Evolutionary conservation across 2,329 filamentous ascomycete genomes (phyloP).

Genomic region (Rugonectria rugulosa): DNA sequence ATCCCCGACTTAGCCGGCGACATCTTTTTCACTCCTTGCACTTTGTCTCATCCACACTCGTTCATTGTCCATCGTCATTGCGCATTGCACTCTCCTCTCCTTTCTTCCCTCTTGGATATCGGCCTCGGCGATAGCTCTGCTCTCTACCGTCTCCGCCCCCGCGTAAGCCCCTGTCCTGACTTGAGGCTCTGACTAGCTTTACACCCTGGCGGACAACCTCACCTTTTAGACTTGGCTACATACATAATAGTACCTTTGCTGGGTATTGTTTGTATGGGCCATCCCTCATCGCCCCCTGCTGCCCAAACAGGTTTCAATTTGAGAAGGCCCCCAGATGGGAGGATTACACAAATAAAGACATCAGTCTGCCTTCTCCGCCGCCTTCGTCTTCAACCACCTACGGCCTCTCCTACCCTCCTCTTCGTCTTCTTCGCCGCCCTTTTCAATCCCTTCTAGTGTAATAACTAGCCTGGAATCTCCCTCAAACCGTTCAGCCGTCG

Average conservation of each 20-base stretch:
- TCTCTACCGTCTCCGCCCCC: not conserved
- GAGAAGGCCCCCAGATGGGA: not conserved
- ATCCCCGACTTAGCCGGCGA: slow-evolving; percentile 7
- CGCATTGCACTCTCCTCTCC: too few relatives aligned
- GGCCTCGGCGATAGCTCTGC: not conserved
- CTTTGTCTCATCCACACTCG: not conserved
- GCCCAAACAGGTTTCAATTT: not conserved
- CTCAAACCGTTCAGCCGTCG: slow-evolving; percentile 18
- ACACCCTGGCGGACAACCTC: not conserved
- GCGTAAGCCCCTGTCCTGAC: not conserved
- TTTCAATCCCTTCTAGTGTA: not conserved
- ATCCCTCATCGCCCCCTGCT: not conserved
- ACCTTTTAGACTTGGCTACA: not conserved
- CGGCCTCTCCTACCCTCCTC: not conserved
- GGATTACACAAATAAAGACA: not conserved
- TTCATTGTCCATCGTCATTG: not conserved
- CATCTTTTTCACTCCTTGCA: not conserved
- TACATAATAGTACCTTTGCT: not conserved
- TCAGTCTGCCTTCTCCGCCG: not conserved
- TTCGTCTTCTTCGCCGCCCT: not conserved
- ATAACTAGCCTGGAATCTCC: slow-evolving; percentile 13
- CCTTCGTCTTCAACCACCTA: not conserved
- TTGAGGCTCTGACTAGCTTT: not conserved
- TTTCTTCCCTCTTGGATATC: not conserved
- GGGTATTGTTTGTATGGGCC: not conserved